Conservation (phyloP, 2,329 filamentous ascomycete genomes). For the Neonectria sp. region DNA sequence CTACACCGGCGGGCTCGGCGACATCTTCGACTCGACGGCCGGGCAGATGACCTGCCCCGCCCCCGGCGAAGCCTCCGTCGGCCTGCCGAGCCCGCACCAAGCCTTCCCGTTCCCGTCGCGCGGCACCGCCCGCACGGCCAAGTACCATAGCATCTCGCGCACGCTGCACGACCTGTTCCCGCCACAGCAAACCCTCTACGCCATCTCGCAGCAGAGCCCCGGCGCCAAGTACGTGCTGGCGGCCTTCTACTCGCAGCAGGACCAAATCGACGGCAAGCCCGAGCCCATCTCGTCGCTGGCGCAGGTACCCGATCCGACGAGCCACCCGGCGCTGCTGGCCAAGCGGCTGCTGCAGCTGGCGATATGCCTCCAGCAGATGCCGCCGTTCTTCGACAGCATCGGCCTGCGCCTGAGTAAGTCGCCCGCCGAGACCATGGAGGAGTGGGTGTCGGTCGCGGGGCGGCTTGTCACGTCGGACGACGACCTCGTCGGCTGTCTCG, state of each 20-base stretch:
- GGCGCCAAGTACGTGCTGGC: conserved; percentile 46
- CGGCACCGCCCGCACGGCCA: conserved; percentile 23
- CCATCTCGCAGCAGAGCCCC: conserved; percentile 43
- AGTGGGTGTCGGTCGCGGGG: conserved; percentile 51
- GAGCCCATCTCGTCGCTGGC: conserved; percentile 47
- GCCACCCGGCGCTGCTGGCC: conserved; percentile 65
- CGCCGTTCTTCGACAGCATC: conserved; percentile 49
- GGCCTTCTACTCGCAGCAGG: conserved; percentile 47
- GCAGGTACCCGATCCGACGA: conserved; percentile 54
- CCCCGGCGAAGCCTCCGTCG: conserved; percentile 11
- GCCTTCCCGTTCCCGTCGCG: background rate
- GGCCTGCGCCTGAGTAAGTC: conserved; percentile 43
- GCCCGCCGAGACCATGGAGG: conserved; percentile 40
- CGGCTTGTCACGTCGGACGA: conserved; percentile 65
- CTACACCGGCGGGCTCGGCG: conserved; percentile 24
- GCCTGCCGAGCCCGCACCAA: conserved; percentile 17
- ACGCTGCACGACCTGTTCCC: conserved; percentile 44
- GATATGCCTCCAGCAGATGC: conserved; percentile 63
- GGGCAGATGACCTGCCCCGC: conserved; percentile 37
- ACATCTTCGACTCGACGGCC: conserved; percentile 40
- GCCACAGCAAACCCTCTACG: conserved; percentile 38
- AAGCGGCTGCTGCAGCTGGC: conserved; percentile 63
- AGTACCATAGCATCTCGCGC: conserved; percentile 32
- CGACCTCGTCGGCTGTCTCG: conserved; percentile 64
- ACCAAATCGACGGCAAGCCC: conserved; percentile 53